phyloP scores from a whole-genome alignment of 805 yeast genomes.

The Kazachstania kunashirensis region DNA sequence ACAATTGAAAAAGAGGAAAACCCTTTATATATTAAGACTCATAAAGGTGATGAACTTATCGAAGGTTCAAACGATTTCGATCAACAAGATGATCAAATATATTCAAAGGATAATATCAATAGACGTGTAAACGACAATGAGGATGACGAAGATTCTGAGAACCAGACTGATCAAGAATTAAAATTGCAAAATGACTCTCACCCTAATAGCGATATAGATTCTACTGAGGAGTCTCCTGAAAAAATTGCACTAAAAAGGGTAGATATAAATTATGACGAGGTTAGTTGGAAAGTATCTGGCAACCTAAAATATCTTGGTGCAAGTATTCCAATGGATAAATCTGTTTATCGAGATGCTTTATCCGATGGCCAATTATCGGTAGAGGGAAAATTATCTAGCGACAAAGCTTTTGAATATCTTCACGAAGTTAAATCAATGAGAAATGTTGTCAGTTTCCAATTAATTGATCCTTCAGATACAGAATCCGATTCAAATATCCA shows the following conservation, averaged over 20 bases:
- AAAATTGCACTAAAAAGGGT: conserved; percentile 2
- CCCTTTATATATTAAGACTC: conserved; percentile 69
- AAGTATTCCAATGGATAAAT: conserved; percentile 9
- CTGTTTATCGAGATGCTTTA: conserved; percentile 15
- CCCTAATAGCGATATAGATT: not conserved
- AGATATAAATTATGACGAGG: conserved; percentile 10
- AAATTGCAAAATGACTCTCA: not conserved
- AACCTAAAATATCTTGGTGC: conserved; percentile 10
- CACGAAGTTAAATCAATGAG: conserved; percentile 15
- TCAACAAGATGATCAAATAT: conserved; percentile 22
- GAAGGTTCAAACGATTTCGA: conserved; percentile 38
- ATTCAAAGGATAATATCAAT: conserved; percentile 18
- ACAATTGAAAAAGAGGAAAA: conserved; percentile 51
- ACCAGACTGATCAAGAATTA: not conserved
- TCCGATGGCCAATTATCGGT: conserved; percentile 31
- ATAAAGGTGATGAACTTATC: conserved; percentile 79
- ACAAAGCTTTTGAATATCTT: conserved; percentile 17
- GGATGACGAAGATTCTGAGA: not conserved
- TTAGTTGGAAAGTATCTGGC: conserved; percentile 9
- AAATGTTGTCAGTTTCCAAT: conserved; percentile 14
- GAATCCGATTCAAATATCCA: conserved; percentile 13
- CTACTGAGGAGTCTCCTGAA: not conserved
- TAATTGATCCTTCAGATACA: conserved; percentile 5
- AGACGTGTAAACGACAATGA: conserved; percentile 5
- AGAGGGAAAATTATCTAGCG: conserved; percentile 24